Conservation (phyloP, 2,329 filamentous ascomycete genomes). For the Harringtonia lauricola region DNA sequence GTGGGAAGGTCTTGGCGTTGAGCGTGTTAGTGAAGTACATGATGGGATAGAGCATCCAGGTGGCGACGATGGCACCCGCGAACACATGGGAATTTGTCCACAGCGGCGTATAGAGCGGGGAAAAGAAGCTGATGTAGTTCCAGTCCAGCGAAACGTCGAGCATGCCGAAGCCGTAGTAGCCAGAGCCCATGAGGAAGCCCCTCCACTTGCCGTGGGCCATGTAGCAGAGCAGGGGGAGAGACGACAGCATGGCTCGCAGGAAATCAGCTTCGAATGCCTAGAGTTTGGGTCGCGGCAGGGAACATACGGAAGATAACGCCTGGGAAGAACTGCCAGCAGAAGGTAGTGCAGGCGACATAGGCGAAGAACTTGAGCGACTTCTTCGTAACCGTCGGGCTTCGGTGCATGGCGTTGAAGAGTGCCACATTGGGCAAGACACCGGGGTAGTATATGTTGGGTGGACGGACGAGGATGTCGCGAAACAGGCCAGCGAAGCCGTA, state of each 20-base stretch:
- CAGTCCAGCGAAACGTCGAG: constrained; percentile 30
- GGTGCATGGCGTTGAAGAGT: constrained; percentile 21
- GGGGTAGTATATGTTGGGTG: constrained; percentile 20
- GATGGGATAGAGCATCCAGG: constrained; percentile 25
- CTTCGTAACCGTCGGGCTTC: constrained; percentile 16
- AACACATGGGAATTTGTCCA: constrained; percentile 25
- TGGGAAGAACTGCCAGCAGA: constrained; percentile 21
- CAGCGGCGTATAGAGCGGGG: constrained; percentile 21
- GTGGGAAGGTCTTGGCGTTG: constrained; percentile 27
- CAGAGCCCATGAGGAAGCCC: constrained; percentile 20
- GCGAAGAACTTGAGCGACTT: constrained; percentile 18
- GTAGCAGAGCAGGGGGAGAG: constrained; percentile 18
- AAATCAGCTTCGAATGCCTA: not conserved
- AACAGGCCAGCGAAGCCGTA: constrained; percentile 19
- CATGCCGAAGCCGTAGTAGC: constrained; percentile 33
- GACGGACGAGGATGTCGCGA: constrained; percentile 18
- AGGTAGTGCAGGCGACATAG: constrained; percentile 15
- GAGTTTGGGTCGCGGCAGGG: constrained; percentile 13
- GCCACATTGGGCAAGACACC: constrained; percentile 18
- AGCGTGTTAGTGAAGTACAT: constrained; percentile 31
- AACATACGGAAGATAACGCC: constrained; percentile 17
- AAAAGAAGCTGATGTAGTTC: constrained; percentile 28
- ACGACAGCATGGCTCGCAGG: constrained; percentile 8
- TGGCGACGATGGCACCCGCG: constrained; percentile 20
- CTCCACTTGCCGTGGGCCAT: constrained; percentile 20